Evolutionary conservation across 768 basidiomycete genomes (phyloP).

Genomic region (Gymnopilus junonius): DNA sequence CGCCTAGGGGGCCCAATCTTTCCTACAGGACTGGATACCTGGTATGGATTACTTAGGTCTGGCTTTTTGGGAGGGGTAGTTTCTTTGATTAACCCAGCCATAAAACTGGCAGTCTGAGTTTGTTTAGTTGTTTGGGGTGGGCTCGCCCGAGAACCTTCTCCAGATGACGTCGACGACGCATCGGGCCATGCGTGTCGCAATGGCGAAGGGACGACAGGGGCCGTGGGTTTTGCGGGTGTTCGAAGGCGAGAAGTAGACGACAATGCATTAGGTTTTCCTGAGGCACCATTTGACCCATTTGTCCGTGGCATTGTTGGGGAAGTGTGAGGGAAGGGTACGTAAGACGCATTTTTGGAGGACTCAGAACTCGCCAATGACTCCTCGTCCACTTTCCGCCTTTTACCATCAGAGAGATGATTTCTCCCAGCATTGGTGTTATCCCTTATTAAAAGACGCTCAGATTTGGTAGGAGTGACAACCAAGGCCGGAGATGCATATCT

Average conservation of each 20-base stretch:
- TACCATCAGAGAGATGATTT: constrained; percentile 48
- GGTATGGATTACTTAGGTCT: constrained; percentile 80
- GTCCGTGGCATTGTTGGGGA: constrained; percentile 32
- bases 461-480: constrained; percentile 52
- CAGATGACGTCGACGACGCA: constrained; percentile 41
- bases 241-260: constrained; percentile 43
- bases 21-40: constrained; percentile 68
- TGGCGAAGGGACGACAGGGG: constrained; percentile 73
- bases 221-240: constrained; percentile 55
- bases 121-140: constrained; percentile 46
- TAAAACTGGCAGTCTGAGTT: constrained; percentile 70
- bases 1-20: constrained; percentile 47
- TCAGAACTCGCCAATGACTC: constrained; percentile 38
- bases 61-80: constrained; percentile 65
- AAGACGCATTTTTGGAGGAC: constrained; percentile 12
- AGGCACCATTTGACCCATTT: constrained; percentile 24
- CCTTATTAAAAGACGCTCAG: constrained; percentile 40
- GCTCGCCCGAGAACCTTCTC: constrained; percentile 27
- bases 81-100: constrained; percentile 74
- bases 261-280: constrained; percentile 21
- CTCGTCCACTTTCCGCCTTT: constrained; percentile 64
- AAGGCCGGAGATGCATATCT: constrained; percentile 79
- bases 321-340: constrained; percentile 40
- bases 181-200: constrained; percentile 75
- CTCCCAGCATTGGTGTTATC: constrained; percentile 40